A percentile compares a stretch with the other conserved stretches of the same genome.
Conservation (phyloP, 1,139 yeast genomes). For the Saccharomyces uvarum region DNA sequence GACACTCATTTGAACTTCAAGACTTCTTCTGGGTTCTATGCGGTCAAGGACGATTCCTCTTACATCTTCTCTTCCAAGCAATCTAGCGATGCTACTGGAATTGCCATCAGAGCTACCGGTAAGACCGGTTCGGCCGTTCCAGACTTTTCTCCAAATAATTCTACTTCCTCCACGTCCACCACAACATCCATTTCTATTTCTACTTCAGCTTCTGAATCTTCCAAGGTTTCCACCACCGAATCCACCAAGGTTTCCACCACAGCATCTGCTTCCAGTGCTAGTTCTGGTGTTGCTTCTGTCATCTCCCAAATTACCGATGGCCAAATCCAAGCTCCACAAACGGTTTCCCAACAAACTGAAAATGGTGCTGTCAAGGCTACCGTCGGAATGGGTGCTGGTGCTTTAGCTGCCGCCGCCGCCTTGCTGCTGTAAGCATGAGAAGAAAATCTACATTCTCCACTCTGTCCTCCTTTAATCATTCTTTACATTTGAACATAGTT, state of each 20-base stretch:
- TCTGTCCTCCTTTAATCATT: background rate
- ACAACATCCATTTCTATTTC: background rate
- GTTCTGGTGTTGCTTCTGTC: constrained; percentile 1
- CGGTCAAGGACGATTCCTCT: constrained; percentile 11
- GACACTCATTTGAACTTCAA: constrained; percentile 24
- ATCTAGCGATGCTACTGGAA: constrained; percentile 10
- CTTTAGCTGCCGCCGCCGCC: constrained; percentile 6
- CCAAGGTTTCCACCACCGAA: background rate
- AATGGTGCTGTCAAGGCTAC: constrained; percentile 7
- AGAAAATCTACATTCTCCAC: background rate
- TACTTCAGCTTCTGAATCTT: background rate
- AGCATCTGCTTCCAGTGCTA: background rate
- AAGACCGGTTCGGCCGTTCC: constrained; percentile 10
- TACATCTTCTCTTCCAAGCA: constrained; percentile 14
- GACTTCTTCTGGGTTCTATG: constrained; percentile 23
- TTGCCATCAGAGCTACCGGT: constrained; percentile 15
- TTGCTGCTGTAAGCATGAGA: constrained; percentile 2
- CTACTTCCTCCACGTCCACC: constrained; percentile 1
- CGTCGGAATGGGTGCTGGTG: constrained; percentile 9
- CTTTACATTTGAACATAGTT: background rate
- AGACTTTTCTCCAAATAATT: constrained; percentile 14
- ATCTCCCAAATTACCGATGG: constrained; percentile 6
- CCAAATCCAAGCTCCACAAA: constrained; percentile 6
- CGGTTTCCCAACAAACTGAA: constrained; percentile 4
- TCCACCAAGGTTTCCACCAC: background rate